phyloP scores from a whole-genome alignment of 768 basidiomycete genomes.

The Boletus barrowsii region DNA sequence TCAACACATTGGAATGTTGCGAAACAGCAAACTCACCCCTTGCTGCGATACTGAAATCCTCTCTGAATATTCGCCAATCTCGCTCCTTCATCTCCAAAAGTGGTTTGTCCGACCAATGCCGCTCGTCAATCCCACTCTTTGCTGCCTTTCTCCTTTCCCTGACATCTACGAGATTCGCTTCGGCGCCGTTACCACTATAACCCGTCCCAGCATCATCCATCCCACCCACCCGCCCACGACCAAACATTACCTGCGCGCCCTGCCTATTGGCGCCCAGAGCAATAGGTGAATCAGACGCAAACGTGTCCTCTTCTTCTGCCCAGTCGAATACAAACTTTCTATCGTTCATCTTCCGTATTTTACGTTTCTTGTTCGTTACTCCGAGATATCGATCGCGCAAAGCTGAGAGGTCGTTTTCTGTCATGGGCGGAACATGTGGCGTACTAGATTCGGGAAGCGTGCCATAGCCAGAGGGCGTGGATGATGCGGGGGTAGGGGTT shows the following conservation, averaged over 20 bases:
- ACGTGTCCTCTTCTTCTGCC: conserved; percentile 96
- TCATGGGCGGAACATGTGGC: conserved; percentile 61
- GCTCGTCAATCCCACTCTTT: conserved; percentile 82
- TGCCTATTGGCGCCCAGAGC: conserved; percentile 70
- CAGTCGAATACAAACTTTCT: conserved; percentile 99
- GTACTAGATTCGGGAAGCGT: conserved; percentile 38
- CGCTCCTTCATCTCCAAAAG: conserved; percentile 91
- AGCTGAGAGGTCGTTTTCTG: conserved; percentile 73
- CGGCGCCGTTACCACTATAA: conserved; percentile 34
- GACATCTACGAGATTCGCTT: conserved; percentile 68
- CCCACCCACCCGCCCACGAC: conserved; percentile 76
- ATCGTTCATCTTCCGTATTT: conserved; percentile 92
- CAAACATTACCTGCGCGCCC: conserved; percentile 87
- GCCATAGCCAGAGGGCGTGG: conserved; percentile 25
- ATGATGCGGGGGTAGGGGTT: conserved; percentile 55
- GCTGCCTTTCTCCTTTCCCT: conserved; percentile 81
- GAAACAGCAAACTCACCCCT: conserved; percentile 52
- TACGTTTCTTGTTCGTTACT: conserved; percentile 90
- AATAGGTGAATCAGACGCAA: conserved; percentile 70
- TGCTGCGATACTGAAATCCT: conserved; percentile 95
- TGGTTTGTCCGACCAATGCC: conserved; percentile 97
- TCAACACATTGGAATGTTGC: neutral
- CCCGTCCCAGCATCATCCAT: conserved; percentile 73
- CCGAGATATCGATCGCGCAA: conserved; percentile 95
- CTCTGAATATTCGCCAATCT: conserved; percentile 98